Conservation (phyloP, 1,139 yeast species). For the Candida labiduridarum region DNA sequence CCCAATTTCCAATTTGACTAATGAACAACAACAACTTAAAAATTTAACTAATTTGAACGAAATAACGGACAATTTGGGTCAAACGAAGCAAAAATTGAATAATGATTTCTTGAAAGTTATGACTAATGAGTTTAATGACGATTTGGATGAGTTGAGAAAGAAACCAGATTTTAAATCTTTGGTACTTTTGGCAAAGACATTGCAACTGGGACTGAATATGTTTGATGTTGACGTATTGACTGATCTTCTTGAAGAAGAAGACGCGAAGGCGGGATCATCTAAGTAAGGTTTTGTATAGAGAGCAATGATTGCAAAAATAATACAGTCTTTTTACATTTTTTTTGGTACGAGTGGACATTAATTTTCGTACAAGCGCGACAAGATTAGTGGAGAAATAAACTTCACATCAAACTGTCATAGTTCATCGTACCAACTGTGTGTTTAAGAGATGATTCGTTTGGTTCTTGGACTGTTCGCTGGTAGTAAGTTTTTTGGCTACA, state of each 20-base stretch:
- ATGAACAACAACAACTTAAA: constrained; percentile 19
- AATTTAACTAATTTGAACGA: constrained; percentile 23
- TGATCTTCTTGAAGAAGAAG: constrained; percentile 29
- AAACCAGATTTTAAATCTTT: constrained; percentile 70
- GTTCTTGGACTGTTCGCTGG: too few relatives aligned
- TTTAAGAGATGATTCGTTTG: too few relatives aligned
- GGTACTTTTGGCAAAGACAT: constrained; percentile 61
- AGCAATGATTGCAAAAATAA: not conserved
- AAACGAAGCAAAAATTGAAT: constrained; percentile 45
- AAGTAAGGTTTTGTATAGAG: not conserved
- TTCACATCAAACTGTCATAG: too few relatives aligned
- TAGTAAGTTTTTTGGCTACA: too few relatives aligned
- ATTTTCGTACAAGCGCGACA: too few relatives aligned
- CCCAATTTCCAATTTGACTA: constrained; percentile 19
- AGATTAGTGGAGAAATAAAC: too few relatives aligned
- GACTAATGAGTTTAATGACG: constrained; percentile 63
- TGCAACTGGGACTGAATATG: constrained; percentile 67
- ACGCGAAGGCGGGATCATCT: not conserved
- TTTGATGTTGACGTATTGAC: constrained; percentile 64
- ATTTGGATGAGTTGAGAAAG: constrained; percentile 61
- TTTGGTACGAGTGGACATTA: too few relatives aligned
- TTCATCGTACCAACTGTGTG: too few relatives aligned
- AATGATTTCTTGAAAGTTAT: constrained; percentile 56
- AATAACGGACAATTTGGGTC: constrained; percentile 24
- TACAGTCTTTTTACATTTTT: too few relatives aligned